These are phyloP conservation scores for Suzukiozyma palmioleophila DNA, from an alignment of 1,139 yeast genomes.

Conservation along the genomic window DNA sequence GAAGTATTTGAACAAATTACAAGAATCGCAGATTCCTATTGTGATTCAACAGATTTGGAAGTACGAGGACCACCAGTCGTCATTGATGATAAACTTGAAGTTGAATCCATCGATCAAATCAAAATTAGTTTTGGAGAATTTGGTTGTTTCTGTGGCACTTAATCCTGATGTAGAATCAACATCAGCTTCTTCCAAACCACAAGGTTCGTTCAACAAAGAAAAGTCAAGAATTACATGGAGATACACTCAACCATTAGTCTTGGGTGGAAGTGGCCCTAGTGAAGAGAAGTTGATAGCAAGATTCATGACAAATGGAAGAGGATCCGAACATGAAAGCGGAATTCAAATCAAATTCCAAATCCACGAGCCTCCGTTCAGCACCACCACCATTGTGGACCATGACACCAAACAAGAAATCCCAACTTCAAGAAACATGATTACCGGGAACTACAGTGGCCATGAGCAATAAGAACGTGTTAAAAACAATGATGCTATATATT, in stretches of 20 bases:
- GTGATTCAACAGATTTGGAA: conserved; percentile 83
- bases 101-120: conserved; percentile 49
- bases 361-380: conserved; percentile 22
- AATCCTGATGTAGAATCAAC: conserved; percentile 40
- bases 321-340: conserved; percentile 66
- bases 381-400: conserved; percentile 18
- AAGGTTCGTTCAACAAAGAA: conserved; percentile 83
- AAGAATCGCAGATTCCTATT: conserved; percentile 54
- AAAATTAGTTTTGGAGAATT: conserved; percentile 48
- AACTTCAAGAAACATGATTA: conserved; percentile 28
- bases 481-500: background rate
- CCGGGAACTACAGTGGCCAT: conserved; percentile 36
- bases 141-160: conserved; percentile 66
- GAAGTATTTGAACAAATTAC: conserved; percentile 52
- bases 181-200: conserved; percentile 84
- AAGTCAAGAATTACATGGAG: conserved; percentile 86
- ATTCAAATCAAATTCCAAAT: conserved; percentile 59
- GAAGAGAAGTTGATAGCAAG: conserved; percentile 70
- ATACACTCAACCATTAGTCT: conserved; percentile 45
- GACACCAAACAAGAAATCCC: conserved; percentile 21
- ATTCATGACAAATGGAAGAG: conserved; percentile 59
- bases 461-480: background rate
- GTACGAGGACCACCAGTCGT: conserved; percentile 77
- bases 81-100: conserved; percentile 71
- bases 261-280: conserved; percentile 21